A percentile compares a stretch with the other conserved stretches of the same genome.
Conservation (phyloP, 73 alveolate genomes). For the Tetrahymena thermophila region DNA sequence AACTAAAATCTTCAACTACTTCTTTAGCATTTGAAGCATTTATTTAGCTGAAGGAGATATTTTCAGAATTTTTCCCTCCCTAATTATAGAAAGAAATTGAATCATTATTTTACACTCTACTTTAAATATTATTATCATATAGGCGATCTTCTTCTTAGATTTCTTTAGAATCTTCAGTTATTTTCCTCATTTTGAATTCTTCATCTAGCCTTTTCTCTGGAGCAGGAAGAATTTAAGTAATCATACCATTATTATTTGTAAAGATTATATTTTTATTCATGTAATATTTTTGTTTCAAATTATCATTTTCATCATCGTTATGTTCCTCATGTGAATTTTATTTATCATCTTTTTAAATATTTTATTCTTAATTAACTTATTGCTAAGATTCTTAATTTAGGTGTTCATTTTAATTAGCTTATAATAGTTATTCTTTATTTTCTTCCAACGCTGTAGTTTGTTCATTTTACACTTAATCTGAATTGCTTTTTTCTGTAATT, state of each 20-base stretch:
- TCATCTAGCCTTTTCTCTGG: neutral
- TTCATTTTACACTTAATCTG: neutral
- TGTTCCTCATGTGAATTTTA: neutral
- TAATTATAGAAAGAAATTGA: neutral
- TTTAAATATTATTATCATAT: neutral
- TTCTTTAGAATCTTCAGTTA: neutral
- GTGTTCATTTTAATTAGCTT: neutral
- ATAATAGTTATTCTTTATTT: neutral
- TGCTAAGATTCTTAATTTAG: neutral
- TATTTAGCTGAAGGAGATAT: neutral
- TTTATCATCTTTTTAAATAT: neutral
- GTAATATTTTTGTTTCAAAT: neutral
- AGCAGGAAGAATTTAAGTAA: neutral
- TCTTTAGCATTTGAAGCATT: neutral
- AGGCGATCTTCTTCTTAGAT: neutral
- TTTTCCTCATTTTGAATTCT: neutral
- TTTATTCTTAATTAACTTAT: too few species aligned
- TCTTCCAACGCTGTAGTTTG: too few species aligned
- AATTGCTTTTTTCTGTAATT: neutral
- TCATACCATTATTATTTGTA: neutral
- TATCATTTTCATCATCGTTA: neutral
- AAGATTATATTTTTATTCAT: neutral
- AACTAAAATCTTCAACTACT: neutral
- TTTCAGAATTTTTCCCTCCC: neutral
- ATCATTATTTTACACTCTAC: neutral